A percentile compares a stretch with the other conserved stretches of the same genome.
Evolutionary conservation across 306 rosid species (phyloP).

Genomic region (Canavalia ensiformis): DNA sequence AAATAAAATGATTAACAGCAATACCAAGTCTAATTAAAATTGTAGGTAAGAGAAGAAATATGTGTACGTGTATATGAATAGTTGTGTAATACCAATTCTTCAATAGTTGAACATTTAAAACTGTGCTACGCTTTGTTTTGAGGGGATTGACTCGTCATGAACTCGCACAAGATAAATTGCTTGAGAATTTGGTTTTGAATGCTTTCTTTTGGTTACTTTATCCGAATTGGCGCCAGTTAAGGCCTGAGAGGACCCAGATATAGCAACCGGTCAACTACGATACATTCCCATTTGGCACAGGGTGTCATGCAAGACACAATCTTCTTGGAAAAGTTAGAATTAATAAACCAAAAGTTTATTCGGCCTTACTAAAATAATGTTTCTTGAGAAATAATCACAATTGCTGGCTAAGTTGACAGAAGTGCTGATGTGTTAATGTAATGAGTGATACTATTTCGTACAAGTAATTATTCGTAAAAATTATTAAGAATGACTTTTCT

Average conservation of each 20-base stretch:
- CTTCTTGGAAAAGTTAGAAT: neutral
- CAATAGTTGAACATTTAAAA: neutral
- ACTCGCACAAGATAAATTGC: neutral
- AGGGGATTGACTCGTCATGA: constrained; percentile 17
- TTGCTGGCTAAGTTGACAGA: neutral
- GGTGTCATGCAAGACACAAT: constrained; percentile 11
- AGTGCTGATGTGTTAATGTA: neutral
- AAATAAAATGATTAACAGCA: neutral
- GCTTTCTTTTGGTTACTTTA: neutral
- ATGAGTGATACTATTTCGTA: neutral
- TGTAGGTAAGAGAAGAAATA: neutral
- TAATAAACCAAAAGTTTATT: neutral
- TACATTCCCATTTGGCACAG: neutral
- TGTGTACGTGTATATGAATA: neutral
- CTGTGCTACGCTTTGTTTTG: neutral
- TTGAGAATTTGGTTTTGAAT: neutral
- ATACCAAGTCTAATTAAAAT: neutral
- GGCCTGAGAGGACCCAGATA: constrained; percentile 22
- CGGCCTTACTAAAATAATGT: neutral
- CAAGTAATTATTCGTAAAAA: neutral
- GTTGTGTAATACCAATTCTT: neutral
- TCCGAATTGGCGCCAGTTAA: constrained; percentile 41
- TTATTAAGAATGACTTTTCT: neutral
- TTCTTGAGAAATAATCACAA: neutral
- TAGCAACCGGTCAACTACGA: neutral